Evolutionary conservation across 2,329 filamentous ascomycete species (phyloP).

Genomic region (Phaeosphaeria sp.): DNA sequence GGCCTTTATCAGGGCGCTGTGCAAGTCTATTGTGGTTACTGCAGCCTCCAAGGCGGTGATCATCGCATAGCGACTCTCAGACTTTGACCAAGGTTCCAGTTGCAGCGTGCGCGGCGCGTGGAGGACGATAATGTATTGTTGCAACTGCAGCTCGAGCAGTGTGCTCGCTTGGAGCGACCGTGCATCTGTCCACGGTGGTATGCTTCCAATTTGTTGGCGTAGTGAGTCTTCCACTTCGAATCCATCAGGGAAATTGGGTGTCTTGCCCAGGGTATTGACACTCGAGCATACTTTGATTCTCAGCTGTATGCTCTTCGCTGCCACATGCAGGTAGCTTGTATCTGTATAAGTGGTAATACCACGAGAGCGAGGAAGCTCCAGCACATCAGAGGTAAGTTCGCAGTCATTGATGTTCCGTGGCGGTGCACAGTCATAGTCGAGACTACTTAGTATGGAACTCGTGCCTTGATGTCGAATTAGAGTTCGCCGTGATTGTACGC

Average conservation of each 20-base stretch:
- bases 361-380: slow-evolving; percentile 16
- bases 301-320: slow-evolving; percentile 11
- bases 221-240: slow-evolving; percentile 17
- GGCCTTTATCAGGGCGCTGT: slow-evolving; percentile 15
- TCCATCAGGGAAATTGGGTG: neutral
- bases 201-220: slow-evolving; percentile 7
- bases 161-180: slow-evolving; percentile 16
- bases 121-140: slow-evolving; percentile 33
- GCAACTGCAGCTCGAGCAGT: slow-evolving; percentile 34
- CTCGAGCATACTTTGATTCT: slow-evolving; percentile 16
- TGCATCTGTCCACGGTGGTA: slow-evolving; percentile 19
- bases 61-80: slow-evolving; percentile 11
- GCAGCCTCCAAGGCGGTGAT: slow-evolving; percentile 18
- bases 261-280: slow-evolving; percentile 13
- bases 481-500: neutral
- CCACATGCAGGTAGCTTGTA: slow-evolving; percentile 22
- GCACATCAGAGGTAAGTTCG: slow-evolving; percentile 42
- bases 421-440: slow-evolving; percentile 55
- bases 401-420: slow-evolving; percentile 59
- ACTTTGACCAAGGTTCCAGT: neutral
- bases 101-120: slow-evolving; percentile 17
- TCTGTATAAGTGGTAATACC: slow-evolving; percentile 23
- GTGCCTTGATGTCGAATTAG: slow-evolving; percentile 47
- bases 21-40: slow-evolving; percentile 14
- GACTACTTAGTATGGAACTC: slow-evolving; percentile 44